phyloP scores from a whole-genome alignment of 306 rosid genomes.

The Alnus rubra region DNA sequence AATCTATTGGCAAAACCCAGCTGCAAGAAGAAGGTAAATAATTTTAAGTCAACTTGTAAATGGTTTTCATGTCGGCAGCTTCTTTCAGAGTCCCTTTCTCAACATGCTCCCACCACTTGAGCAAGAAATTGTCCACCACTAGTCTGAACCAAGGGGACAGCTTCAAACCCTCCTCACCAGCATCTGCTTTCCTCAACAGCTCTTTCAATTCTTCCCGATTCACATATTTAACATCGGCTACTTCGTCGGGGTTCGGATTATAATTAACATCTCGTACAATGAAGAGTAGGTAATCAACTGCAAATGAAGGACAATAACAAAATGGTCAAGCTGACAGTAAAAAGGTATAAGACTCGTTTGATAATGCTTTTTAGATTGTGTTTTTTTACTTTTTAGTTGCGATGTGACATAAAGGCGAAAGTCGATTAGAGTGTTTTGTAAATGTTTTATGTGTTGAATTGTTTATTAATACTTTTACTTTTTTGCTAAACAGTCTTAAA shows the following conservation, averaged over 20 bases:
- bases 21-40: constrained; percentile 1
- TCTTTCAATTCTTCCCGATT: constrained; percentile 80
- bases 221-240: constrained; percentile 75
- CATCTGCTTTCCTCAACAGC: constrained; percentile 88
- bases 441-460: too few relatives aligned
- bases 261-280: constrained; percentile 75
- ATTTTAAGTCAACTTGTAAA: constrained; percentile 69
- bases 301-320: constrained; percentile 23
- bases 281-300: constrained; percentile 96
- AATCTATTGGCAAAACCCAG: constrained; percentile 35
- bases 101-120: constrained; percentile 97
- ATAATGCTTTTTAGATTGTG: too few relatives aligned
- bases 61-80: constrained; percentile 85
- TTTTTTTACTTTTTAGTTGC: too few relatives aligned
- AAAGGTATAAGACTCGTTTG: background rate
- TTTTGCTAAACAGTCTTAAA: too few relatives aligned
- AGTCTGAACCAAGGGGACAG: constrained; percentile 99
- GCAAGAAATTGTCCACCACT: constrained; percentile 92
- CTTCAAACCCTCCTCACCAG: constrained; percentile 93
- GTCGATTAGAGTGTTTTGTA: too few relatives aligned
- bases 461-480: too few relatives aligned
- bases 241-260: constrained; percentile 93
- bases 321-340: constrained; percentile 20
- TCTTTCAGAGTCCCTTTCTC: constrained; percentile 69
- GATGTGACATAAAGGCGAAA: too few relatives aligned